These are phyloP conservation scores for Juglanconis sp. DNA, from an alignment of 2,329 filamentous ascomycete species.

Conservation along the genomic window DNA sequence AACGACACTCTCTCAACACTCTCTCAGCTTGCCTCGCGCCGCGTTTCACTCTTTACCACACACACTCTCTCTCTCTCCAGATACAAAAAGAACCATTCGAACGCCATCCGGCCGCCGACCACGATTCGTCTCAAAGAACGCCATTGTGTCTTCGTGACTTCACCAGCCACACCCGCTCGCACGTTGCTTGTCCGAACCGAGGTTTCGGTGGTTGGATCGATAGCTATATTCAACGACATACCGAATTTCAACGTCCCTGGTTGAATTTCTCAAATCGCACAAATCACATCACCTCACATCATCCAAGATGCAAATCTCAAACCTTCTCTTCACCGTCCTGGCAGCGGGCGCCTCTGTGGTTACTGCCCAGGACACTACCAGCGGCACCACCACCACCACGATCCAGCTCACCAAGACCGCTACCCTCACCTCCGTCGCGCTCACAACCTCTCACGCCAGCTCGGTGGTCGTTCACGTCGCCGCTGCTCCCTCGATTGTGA, in stretches of 20 bases:
- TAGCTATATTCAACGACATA: too few species aligned
- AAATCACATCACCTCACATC: too few species aligned
- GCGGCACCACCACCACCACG: slow-evolving; percentile 43
- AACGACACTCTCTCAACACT: not conserved
- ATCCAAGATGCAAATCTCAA: slow-evolving; percentile 45
- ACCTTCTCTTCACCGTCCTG: slow-evolving; percentile 39
- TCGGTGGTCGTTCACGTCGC: slow-evolving; percentile 29
- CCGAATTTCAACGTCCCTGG: too few species aligned
- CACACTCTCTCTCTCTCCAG: not conserved
- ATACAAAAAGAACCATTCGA: not conserved
- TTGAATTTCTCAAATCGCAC: too few species aligned
- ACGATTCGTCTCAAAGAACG: too few species aligned
- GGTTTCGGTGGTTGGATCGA: too few species aligned
- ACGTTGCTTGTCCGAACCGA: too few species aligned
- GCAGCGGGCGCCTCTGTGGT: slow-evolving; percentile 37
- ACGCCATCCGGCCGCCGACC: too few species aligned
- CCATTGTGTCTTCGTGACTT: not conserved
- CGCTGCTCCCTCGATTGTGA: slow-evolving; percentile 25
- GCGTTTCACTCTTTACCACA: slow-evolving; percentile 14
- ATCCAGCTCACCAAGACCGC: slow-evolving; percentile 41
- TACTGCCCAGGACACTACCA: slow-evolving; percentile 28
- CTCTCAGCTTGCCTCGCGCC: slow-evolving; percentile 16
- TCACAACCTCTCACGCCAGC: not conserved
- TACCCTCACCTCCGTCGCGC: slow-evolving; percentile 44
- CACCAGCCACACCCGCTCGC: not conserved